Base-by-base conservation (phyloP, 768 basidiomycete species). In the Kwoniella europaea region DNA sequence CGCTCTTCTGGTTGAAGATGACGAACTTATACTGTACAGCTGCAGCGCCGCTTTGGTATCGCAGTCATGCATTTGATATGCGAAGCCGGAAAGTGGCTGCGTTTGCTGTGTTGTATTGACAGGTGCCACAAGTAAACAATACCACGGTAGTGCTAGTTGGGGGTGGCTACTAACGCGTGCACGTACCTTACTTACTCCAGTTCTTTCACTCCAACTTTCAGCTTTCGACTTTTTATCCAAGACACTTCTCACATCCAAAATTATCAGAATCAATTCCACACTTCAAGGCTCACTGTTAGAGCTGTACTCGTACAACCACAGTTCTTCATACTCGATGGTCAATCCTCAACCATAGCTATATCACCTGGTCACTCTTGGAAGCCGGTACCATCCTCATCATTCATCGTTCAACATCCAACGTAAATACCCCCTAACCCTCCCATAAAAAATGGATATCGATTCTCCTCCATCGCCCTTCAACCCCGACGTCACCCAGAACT, bases 401-500 rank as follows among this genome's bases (percentile, higher is more conserved):
- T 56, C 55, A 29, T 10, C 55, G 2, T 9, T 5, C 55, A 3
- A 29, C 55, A 20, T 7, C 6, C 55, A 35, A 9, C 35, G 6
- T 35, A 35, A 35, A 35, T 4, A 35, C 6, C 35, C 35, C 35
- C 35, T 7, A 6, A 6, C 35, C 6, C 35, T 35, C 35, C 35
- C 35, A 13, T 56, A 13, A 29, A 50, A 29, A 43, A 84, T 84
- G 83, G 83, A 83, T 65, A 84, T 84, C 68, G 83, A 82, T 63
- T 79, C 78, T 3, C 83, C 83, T 3, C 78, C 79, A 4, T 69
- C 75, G 2, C 59, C 72, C 9, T 56, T 65, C 24, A 60, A 67
- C 55, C 59, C 70, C 5, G 62, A 59, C 50, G n/a, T 46, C 18
- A 67, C 70, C 42, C 50, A 63, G 13, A 58, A 57, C n/a, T 54